Conservation (phyloP, 257 asterid species). For the Plantago major region DNA sequence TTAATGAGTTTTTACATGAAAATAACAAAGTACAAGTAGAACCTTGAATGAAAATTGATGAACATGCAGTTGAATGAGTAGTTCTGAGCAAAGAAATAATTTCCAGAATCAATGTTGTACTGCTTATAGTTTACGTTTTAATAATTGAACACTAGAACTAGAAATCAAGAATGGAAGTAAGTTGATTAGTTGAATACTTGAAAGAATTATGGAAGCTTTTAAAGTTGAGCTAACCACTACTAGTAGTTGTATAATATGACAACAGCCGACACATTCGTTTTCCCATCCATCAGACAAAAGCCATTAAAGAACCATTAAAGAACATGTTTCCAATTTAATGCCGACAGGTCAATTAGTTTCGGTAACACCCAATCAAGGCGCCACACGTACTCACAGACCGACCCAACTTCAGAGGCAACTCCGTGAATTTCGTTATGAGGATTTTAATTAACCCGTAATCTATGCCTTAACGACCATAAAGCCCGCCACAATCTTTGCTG, state of each 20-base stretch:
- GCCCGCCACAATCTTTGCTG: slow-evolving; percentile 6
- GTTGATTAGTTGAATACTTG: too few species aligned
- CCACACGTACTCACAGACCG: background rate
- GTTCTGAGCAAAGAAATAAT: too few species aligned
- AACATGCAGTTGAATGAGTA: too few species aligned
- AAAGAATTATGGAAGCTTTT: too few species aligned
- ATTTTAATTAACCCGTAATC: slow-evolving; percentile 2
- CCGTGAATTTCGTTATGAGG: slow-evolving; percentile 21
- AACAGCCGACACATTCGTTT: slow-evolving; percentile 5
- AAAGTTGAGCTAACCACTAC: too few species aligned
- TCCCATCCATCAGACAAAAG: background rate
- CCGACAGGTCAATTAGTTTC: background rate
- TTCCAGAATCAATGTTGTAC: background rate
- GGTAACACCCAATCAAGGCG: background rate
- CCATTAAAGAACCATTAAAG: background rate
- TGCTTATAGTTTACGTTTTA: background rate
- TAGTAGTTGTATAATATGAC: too few species aligned
- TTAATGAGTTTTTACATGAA: too few species aligned
- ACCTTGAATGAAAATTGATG: too few species aligned
- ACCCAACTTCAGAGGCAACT: background rate
- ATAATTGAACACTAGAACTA: background rate
- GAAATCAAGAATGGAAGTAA: too few species aligned
- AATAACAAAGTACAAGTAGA: too few species aligned
- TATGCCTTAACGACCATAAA: slow-evolving; percentile 2
- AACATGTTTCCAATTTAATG: slow-evolving; percentile 4